Base-by-base conservation (phyloP, 306 rosid genomes). In the Pterocarpus santalinus region DNA sequence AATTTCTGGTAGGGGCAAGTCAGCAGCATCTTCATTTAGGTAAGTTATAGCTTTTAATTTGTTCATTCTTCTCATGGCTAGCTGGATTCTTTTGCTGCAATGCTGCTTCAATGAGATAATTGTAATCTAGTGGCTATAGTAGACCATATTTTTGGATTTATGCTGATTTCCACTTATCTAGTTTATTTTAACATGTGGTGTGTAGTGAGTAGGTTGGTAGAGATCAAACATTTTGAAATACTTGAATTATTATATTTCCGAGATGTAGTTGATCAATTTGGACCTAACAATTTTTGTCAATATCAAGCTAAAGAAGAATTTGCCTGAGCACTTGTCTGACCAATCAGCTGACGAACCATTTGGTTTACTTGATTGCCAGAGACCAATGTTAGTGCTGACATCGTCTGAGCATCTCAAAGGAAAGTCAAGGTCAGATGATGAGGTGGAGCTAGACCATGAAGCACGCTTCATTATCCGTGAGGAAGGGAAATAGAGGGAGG, bases 281-380 rank as follows among this genome's bases (percentile, higher is more conserved):
- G 8, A 43, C 12, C 47, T 10, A 2, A 43, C 76, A 63, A 77
- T n/a, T 41, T 38, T 9, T 32, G 41, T 34, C 82, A 90, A 89
- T 80, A 80, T 64, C 52, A 86, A 90, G 67, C 72, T 65, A 32
- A 84, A 83, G 77, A 90, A 76, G 90, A 91, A 77, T 67, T 83
- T 91, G 78, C 89, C 91, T 0, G 97, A 82, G 52, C 86, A 89
- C 77, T 79, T 94, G 41, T 72, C 91, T 13, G 93, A 88, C 72
- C 90, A 90, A 87, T 73, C 88, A 16, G 97, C 90, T 76, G 98
- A 89, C 16, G 99, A 93, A 65, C 99, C 99, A 10, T 96, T 93
- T 69, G 98, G 93, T 85, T 88, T 95, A 71, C 98, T 95, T 41
- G 99, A 95, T 87, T 87, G 81, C 70, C 91, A 86, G 65, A 93